Evolutionary conservation across 1,284 basidiomycete genomes (phyloP).

Genomic region (Cutaneotrichosporon curvatum): DNA sequence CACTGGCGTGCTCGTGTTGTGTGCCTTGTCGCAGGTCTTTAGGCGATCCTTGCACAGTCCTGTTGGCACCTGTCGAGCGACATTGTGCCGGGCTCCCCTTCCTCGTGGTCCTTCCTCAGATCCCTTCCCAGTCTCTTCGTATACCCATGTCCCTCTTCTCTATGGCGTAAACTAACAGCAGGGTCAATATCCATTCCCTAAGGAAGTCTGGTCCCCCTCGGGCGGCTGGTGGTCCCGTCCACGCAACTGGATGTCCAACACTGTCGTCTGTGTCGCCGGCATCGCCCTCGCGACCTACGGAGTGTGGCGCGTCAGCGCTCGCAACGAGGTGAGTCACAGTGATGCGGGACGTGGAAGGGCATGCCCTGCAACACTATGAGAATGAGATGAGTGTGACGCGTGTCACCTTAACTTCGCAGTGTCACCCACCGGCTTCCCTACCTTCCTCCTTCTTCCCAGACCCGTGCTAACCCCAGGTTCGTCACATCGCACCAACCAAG

Average conservation of each 20-base stretch:
- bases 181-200: conserved; percentile 53
- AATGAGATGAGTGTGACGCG: no score
- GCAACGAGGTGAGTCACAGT: conserved; percentile 48
- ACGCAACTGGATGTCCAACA: conserved; percentile 52
- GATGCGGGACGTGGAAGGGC: not conserved
- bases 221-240: conserved; percentile 56
- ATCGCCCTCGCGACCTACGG: conserved; percentile 48
- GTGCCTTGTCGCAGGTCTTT: no score
- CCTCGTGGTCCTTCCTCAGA: no score
- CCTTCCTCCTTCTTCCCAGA: not conserved
- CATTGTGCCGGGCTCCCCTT: no score
- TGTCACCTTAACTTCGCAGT: no score
- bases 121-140: no score
- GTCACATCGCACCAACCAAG: conserved; percentile 47
- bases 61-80: no score
- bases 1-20: no score
- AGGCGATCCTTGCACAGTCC: no score
- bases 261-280: conserved; percentile 47
- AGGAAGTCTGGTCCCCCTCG: conserved; percentile 54
- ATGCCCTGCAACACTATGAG: no score
- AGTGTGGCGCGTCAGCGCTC: conserved; percentile 50
- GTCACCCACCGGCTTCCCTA: not conserved
- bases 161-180: conserved; percentile 14
- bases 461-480: conserved; percentile 28
- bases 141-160: no score